Base-by-base conservation (phyloP, 2,329 filamentous ascomycete species). In the Colletotrichum sublineola region DNA sequence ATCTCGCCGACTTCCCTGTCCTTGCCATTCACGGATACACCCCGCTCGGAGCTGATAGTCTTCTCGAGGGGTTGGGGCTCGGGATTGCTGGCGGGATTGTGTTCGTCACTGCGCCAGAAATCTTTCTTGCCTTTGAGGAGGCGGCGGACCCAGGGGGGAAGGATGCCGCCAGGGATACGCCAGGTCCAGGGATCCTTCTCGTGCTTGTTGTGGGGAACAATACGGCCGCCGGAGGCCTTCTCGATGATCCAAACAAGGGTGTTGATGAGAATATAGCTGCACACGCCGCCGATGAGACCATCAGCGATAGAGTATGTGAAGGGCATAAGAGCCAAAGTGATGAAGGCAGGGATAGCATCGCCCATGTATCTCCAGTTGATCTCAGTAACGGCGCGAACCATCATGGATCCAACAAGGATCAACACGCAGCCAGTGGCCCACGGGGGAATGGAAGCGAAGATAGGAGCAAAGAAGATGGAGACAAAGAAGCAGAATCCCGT, bases 401-500 rank as follows among this genome's bases (percentile, higher is more conserved):
- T 97, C 87, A 97, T 92, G 29, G 91, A 91, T n/a, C 94, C 94
- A 67, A 97, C 94, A 50, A 97, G 90, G 76, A 97, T 88, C 36
- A 97, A 87, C n/a, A 95, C 95, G 79, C 93, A 95, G 60, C 94
- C 94, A 0, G 94, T 97, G 3, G 94, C 94, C 93, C 94, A 97
- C 0, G 94, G 92, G 5, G 94, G 94, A 70, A 97, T 96, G 0
- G 93, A 95, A 12, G 94, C 94, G 78, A 97, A 97, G 69, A 97
- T 96, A 0, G 94, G 94, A 0, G 94, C 94, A 79, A 97, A 97
- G 86, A 97, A 97, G 73, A 97, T 89, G 69, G 93, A 90, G 79
- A 97, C 90, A 84, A 97, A 92, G 86, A 97, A 97, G 83, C 92
- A 95, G 62, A 97, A 68, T 6, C 94, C 94, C 0, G 93, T 92